Evolutionary conservation across 371 early-diverging fungal genomes (phyloP).

Genomic region (Sanchytrium tribonematis): DNA sequence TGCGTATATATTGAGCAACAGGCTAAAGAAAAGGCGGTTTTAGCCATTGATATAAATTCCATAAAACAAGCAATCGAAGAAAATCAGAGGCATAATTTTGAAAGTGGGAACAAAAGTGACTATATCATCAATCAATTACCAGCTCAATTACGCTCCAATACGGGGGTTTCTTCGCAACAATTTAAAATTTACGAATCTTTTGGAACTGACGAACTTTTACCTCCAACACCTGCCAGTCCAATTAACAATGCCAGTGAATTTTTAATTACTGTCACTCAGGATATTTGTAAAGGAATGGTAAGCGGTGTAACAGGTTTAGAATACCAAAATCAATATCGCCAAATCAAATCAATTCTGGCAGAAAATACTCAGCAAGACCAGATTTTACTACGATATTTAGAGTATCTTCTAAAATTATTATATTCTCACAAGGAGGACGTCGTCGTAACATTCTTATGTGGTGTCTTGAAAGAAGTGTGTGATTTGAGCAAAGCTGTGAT

Average conservation of each 20-base stretch:
- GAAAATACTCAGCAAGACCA: background rate
- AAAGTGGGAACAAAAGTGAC: background rate
- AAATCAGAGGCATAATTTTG: too few species aligned
- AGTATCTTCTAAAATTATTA: slow-evolving; percentile 8
- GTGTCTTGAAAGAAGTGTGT: slow-evolving; percentile 45
- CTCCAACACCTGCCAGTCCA: background rate
- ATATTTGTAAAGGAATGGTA: background rate
- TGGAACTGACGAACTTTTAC: background rate
- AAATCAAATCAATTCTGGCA: background rate
- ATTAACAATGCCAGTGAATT: background rate
- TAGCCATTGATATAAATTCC: slow-evolving; percentile 34
- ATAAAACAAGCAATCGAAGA: too few species aligned
- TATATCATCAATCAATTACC: background rate
- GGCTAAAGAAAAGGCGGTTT: slow-evolving; percentile 60
- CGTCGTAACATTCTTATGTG: slow-evolving; percentile 46
- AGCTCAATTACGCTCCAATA: background rate
- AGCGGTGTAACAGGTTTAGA: background rate
- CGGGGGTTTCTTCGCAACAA: background rate
- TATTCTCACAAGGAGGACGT: slow-evolving; percentile 43
- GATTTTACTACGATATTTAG: background rate
- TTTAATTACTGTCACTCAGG: background rate
- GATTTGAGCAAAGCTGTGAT: slow-evolving; percentile 40
- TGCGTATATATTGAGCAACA: slow-evolving; percentile 70
- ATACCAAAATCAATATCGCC: background rate
- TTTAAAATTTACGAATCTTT: background rate